Percentiles rank a stretch among this genome's conserved stretches.
Evolutionary conservation across 768 basidiomycete genomes (phyloP).

Genomic region (Tylopilus subfusipes): DNA sequence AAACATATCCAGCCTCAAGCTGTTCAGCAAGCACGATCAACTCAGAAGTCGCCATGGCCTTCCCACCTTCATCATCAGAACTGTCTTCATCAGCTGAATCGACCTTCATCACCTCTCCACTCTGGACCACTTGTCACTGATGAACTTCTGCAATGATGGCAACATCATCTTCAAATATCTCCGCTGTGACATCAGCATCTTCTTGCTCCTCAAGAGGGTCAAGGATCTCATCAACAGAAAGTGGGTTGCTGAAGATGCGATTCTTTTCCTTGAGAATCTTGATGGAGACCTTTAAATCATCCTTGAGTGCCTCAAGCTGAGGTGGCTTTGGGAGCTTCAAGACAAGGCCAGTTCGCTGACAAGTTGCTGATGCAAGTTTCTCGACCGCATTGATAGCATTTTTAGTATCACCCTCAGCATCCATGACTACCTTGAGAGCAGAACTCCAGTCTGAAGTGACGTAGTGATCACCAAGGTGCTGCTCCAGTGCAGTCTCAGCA

Average conservation of each 20-base stretch:
- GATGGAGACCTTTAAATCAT: neutral
- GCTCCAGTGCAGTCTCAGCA: neutral
- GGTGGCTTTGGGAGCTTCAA: neutral
- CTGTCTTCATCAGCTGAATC: neutral
- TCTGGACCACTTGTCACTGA: no score
- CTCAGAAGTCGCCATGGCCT: neutral
- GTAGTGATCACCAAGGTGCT: neutral
- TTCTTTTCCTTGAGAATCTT: neutral
- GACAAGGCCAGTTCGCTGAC: neutral
- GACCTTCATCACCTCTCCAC: neutral
- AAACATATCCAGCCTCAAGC: no score
- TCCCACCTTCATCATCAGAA: no score
- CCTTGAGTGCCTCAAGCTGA: neutral
- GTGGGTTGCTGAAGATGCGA: neutral
- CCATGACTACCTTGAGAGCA: neutral
- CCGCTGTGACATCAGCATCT: neutral
- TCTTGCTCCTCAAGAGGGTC: neutral
- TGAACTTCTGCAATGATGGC: neutral
- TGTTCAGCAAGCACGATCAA: no score
- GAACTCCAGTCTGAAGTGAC: neutral
- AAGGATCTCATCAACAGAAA: neutral
- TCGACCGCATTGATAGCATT: neutral
- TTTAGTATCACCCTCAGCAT: neutral
- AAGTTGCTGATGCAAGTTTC: neutral
- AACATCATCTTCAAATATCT: neutral